Percentiles rank a stretch among this genome's conserved stretches.
Evolutionary conservation across 495 filamentous ascomycete genomes (phyloP).

Genomic region (Delitschia confertaspora): DNA sequence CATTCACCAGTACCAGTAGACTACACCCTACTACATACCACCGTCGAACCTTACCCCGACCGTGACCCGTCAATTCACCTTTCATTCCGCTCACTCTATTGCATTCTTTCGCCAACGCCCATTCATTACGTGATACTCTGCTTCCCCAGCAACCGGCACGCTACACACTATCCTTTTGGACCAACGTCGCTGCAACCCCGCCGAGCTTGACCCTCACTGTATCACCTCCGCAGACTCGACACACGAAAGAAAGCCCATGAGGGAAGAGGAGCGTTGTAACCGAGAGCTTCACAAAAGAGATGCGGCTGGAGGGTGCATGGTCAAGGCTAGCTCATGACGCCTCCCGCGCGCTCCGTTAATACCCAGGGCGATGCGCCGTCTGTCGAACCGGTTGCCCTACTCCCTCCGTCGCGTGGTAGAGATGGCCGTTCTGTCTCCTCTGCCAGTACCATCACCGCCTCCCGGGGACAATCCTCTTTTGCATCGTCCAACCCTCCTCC

Average conservation of each 20-base stretch:
- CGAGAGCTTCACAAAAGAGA: slow-evolving; percentile 22
- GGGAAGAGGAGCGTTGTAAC: slow-evolving; percentile 10
- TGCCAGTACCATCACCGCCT: slow-evolving; percentile 25
- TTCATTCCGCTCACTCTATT: too few relatives aligned
- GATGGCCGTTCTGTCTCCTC: slow-evolving; percentile 34
- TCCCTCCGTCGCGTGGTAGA: slow-evolving; percentile 31
- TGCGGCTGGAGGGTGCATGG: slow-evolving; percentile 26
- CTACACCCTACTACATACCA: too few relatives aligned
- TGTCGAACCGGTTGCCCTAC: slow-evolving; percentile 25
- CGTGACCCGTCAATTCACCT: too few relatives aligned
- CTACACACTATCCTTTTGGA: too few relatives aligned
- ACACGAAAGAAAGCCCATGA: slow-evolving; percentile 12
- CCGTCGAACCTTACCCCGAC: too few relatives aligned
- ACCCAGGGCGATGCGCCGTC: slow-evolving; percentile 24
- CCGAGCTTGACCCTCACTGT: slow-evolving; percentile 5
- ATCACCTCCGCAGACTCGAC: neutral
- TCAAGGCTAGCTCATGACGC: slow-evolving; percentile 33
- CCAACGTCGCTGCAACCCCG: slow-evolving; percentile 12
- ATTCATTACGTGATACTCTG: too few relatives aligned
- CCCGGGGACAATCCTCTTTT: slow-evolving; percentile 27
- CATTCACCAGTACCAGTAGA: too few relatives aligned
- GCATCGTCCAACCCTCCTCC: slow-evolving; percentile 49
- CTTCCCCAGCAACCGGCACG: too few relatives aligned
- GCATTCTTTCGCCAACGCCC: too few relatives aligned
- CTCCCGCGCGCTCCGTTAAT: slow-evolving; percentile 26